Evolutionary conservation across 2,329 filamentous ascomycete genomes (phyloP).

Genomic region (Elsinoe fawcettii): DNA sequence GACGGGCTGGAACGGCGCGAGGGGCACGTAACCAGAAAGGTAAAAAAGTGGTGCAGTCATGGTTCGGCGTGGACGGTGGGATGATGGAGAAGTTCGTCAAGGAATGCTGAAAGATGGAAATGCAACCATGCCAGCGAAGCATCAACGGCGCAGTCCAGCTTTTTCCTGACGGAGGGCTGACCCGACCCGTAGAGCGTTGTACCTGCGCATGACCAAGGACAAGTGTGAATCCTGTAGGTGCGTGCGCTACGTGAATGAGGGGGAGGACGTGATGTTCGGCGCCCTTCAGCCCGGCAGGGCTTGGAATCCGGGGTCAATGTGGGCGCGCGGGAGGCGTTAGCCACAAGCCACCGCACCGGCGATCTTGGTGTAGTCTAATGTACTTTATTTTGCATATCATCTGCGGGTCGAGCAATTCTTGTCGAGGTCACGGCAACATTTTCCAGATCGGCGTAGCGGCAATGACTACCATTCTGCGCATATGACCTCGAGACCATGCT

Average conservation of each 20-base stretch:
- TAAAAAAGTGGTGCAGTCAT: not conserved
- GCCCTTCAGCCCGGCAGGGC: not conserved
- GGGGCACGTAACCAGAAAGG: conserved; percentile 4
- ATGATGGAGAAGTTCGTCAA: conserved; percentile 10
- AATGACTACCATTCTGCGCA: not conserved
- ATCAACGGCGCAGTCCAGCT: conserved; percentile 1
- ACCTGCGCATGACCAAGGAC: conserved; percentile 5
- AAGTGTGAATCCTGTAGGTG: not conserved
- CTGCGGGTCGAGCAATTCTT: not conserved
- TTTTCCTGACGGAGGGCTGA: not conserved
- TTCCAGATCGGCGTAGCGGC: conserved; percentile 3
- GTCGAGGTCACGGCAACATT: conserved; percentile 4
- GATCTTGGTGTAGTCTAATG: conserved; percentile 1
- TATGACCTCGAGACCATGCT: not conserved
- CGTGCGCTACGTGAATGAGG: not conserved
- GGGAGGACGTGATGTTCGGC: not conserved
- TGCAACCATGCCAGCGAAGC: conserved; percentile 3
- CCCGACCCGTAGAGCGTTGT: not conserved
- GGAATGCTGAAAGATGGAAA: conserved; percentile 1
- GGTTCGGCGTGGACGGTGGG: not conserved
- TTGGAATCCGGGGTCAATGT: not conserved
- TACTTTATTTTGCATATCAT: conserved; percentile 6
- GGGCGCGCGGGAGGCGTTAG: conserved; percentile 7
- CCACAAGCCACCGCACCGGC: conserved; percentile 6
- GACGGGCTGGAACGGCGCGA: conserved; percentile 1